A percentile compares a stretch with the other conserved stretches of the same genome.
Evolutionary conservation across 176 grass and related monocot species (phyloP).

Genomic region (Hordeum vulgare): DNA sequence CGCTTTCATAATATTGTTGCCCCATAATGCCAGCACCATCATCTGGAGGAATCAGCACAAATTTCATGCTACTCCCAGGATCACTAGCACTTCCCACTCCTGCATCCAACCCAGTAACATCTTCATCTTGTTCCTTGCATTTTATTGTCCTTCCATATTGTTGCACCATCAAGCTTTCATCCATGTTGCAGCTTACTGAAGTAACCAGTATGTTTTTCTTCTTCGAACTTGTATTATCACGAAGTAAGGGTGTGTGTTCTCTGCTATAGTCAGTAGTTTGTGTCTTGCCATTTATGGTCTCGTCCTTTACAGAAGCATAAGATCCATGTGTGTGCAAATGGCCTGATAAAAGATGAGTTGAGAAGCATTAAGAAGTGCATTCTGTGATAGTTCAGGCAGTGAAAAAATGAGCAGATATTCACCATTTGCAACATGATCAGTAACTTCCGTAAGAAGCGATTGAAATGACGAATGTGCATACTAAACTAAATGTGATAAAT

Average conservation of each 20-base stretch:
- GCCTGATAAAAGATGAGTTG: slow-evolving; percentile 40
- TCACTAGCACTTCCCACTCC: slow-evolving; percentile 1
- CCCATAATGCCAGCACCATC: not conserved
- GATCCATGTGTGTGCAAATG: slow-evolving; percentile 34
- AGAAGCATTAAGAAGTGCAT: slow-evolving; percentile 10
- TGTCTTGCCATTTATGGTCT: slow-evolving; percentile 19
- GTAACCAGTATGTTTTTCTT: slow-evolving; percentile 33
- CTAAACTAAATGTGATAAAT: not conserved
- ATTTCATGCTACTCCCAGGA: slow-evolving; percentile 15
- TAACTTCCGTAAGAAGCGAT: slow-evolving; percentile 17
- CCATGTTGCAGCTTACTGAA: slow-evolving; percentile 4
- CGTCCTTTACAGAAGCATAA: slow-evolving; percentile 33
- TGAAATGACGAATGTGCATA: slow-evolving; percentile 11
- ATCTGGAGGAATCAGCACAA: slow-evolving; percentile 7
- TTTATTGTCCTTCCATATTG: slow-evolving; percentile 30
- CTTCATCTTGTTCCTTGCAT: slow-evolving; percentile 3
- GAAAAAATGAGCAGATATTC: not conserved
- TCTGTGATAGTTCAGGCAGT: slow-evolving; percentile 15
- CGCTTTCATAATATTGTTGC: slow-evolving; percentile 5
- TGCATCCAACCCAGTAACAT: slow-evolving; percentile 24
- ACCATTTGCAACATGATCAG: not conserved
- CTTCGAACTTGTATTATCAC: slow-evolving; percentile 25
- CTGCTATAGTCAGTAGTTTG: slow-evolving; percentile 32
- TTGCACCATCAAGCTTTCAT: slow-evolving; percentile 8
- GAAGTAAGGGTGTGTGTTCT: slow-evolving; percentile 15